Percentiles rank a stretch among this genome's conserved stretches.
Conservation (phyloP, 768 basidiomycete species). For the Phylloporus sp. region DNA sequence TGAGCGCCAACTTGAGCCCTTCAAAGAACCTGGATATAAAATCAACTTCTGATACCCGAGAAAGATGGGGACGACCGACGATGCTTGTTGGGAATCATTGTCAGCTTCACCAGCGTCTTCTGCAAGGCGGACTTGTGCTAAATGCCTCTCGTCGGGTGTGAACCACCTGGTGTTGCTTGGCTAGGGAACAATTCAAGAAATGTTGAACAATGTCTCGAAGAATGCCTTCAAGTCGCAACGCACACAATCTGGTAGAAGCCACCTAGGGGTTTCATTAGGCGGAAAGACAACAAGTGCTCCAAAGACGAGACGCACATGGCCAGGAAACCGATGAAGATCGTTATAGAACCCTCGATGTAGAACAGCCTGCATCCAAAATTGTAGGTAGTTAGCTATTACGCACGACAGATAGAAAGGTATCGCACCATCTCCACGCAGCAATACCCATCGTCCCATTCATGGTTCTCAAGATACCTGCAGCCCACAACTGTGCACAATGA, state of each 20-base stretch:
- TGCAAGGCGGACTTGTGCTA: constrained; percentile 62
- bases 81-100: constrained; percentile 49
- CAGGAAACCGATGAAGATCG: constrained; percentile 53
- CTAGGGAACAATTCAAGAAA: constrained; percentile 36
- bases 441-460: constrained; percentile 69
- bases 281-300: background rate
- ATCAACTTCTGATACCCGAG: background rate
- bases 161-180: constrained; percentile 64
- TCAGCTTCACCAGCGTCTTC: constrained; percentile 70
- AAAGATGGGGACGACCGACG: constrained; percentile 33
- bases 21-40: constrained; percentile 12
- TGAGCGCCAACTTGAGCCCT: constrained; percentile 46
- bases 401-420: background rate
- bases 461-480: constrained; percentile 63
- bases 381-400: background rate
- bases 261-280: constrained; percentile 33
- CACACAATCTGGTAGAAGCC: constrained; percentile 59
- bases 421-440: constrained; percentile 67
- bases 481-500: constrained; percentile 51
- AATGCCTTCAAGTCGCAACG: constrained; percentile 12
- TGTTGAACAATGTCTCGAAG: too few species aligned
- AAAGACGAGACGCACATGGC: constrained; percentile 39
- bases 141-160: constrained; percentile 41
- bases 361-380: constrained; percentile 52
- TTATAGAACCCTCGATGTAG: constrained; percentile 66